Conservation (phyloP, 1,284 basidiomycete species). For the Prillingera fragicola region DNA sequence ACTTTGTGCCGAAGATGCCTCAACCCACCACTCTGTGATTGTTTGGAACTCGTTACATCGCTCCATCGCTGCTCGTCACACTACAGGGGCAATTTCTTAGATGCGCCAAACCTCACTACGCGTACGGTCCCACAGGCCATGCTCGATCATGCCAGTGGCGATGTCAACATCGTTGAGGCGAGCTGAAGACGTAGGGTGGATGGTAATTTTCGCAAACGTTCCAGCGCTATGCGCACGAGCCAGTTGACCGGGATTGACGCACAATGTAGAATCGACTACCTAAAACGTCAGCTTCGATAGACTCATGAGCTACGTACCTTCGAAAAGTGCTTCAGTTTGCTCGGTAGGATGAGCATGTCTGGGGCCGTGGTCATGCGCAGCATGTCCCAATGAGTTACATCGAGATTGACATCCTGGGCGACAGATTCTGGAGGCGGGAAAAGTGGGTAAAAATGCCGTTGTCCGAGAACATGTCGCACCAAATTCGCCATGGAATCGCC, state of each 20-base stretch:
- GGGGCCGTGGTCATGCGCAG: slow-evolving; percentile 54
- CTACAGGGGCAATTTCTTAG: too few relatives aligned
- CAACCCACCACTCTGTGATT: too few relatives aligned
- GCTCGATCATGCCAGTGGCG: slow-evolving; percentile 27
- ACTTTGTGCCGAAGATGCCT: too few relatives aligned
- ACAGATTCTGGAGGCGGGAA: slow-evolving; percentile 77
- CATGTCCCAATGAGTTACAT: slow-evolving; percentile 63
- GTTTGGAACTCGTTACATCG: too few relatives aligned
- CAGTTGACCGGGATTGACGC: slow-evolving; percentile 46
- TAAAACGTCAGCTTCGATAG: slow-evolving; percentile 13
- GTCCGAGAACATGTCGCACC: slow-evolving; percentile 74
- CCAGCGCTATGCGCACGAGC: slow-evolving; percentile 40
- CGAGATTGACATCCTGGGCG: slow-evolving; percentile 74
- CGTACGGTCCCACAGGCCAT: slow-evolving; percentile 42
- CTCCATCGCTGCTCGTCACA: too few relatives aligned
- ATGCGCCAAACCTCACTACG: slow-evolving; percentile 46
- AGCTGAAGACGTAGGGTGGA: slow-evolving; percentile 36
- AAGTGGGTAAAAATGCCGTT: slow-evolving; percentile 91
- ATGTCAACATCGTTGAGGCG: slow-evolving; percentile 21
- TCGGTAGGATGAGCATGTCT: slow-evolving; percentile 78
- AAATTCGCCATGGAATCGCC: slow-evolving; percentile 71
- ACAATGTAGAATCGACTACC: slow-evolving; percentile 48
- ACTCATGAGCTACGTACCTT: slow-evolving; percentile 56
- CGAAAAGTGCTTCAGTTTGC: slow-evolving; percentile 74
- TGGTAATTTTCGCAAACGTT: slow-evolving; percentile 45